Conservation (phyloP, 352 stramenopile species). For the Globisporangium radiosum region DNA sequence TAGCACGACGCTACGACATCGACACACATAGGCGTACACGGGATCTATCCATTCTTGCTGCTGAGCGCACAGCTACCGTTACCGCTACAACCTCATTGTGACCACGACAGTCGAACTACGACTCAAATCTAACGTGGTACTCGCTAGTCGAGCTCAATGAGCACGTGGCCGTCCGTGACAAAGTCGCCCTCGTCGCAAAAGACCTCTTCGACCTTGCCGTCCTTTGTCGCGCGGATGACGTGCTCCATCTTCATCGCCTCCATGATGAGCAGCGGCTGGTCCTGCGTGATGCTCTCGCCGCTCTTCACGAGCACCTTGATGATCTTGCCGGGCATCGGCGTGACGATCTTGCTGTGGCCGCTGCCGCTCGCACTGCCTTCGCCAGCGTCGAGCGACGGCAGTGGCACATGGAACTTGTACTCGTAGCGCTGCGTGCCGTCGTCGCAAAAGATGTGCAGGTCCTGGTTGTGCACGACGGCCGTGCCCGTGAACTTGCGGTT, state of each 20-base stretch:
- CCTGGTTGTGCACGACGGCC: constrained; percentile 53
- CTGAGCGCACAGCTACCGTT: too few species aligned
- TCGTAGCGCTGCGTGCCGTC: constrained; percentile 66
- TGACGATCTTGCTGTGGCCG: constrained; percentile 55
- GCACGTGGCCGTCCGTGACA: constrained; percentile 65
- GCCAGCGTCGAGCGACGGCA: constrained; percentile 37
- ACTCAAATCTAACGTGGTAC: neutral
- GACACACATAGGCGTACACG: too few species aligned
- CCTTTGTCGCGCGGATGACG: constrained; percentile 63
- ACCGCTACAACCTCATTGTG: too few species aligned
- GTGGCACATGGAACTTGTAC: constrained; percentile 76
- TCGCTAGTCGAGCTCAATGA: constrained; percentile 56
- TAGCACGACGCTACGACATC: too few species aligned
- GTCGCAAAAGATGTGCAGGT: constrained; percentile 75
- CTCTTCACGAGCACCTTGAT: constrained; percentile 84
- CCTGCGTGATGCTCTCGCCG: constrained; percentile 83
- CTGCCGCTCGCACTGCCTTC: constrained; percentile 22
- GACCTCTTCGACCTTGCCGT: constrained; percentile 66
- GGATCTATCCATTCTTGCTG: too few species aligned
- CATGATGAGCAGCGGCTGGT: constrained; percentile 92
- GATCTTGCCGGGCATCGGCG: constrained; percentile 95
- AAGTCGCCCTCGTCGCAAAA: constrained; percentile 70
- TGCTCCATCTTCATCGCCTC: constrained; percentile 98
- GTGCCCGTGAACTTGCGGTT: constrained; percentile 63
- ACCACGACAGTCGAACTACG: too few species aligned